A percentile compares a stretch with the other conserved stretches of the same genome.
Evolutionary conservation across 78 protist genomes (phyloP).

Genomic region (Polysphondylium violaceum): DNA sequence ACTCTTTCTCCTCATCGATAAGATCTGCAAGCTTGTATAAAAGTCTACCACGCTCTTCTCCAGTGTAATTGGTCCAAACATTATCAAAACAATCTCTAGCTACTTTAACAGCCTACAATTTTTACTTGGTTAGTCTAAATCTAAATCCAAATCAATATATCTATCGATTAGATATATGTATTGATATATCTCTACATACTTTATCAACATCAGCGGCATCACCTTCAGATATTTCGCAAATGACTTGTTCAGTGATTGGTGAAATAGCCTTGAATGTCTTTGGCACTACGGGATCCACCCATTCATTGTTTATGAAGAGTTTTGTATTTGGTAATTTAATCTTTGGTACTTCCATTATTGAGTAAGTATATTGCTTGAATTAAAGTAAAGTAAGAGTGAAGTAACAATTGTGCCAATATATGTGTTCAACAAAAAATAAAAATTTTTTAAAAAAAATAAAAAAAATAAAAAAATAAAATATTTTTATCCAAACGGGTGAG

Average conservation of each 20-base stretch:
- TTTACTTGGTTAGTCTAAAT: neutral
- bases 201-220: conserved; percentile 75
- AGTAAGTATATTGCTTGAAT: too few relatives aligned
- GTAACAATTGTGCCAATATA: too few relatives aligned
- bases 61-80: too few relatives aligned
- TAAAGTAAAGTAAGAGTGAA: too few relatives aligned
- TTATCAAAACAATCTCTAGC: conserved; percentile 82
- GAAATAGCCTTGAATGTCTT: conserved; percentile 40
- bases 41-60: conserved; percentile 26
- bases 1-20: conserved; percentile 70
- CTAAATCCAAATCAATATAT: too few relatives aligned
- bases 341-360: too few relatives aligned
- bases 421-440: too few relatives aligned
- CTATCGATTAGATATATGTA: too few relatives aligned
- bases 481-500: too few relatives aligned
- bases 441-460: too few relatives aligned
- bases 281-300: conserved; percentile 36
- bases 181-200: neutral
- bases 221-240: conserved; percentile 83
- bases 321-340: conserved; percentile 43
- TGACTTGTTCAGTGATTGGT: conserved; percentile 80
- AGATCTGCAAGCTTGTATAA: conserved; percentile 80
- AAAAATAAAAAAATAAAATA: too few relatives aligned
- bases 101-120: conserved; percentile 74
- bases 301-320: conserved; percentile 49